Percentiles rank a stretch among this genome's conserved stretches.
Conservation (phyloP, 2,329 filamentous ascomycete species). For the Xylariales sp. region DNA sequence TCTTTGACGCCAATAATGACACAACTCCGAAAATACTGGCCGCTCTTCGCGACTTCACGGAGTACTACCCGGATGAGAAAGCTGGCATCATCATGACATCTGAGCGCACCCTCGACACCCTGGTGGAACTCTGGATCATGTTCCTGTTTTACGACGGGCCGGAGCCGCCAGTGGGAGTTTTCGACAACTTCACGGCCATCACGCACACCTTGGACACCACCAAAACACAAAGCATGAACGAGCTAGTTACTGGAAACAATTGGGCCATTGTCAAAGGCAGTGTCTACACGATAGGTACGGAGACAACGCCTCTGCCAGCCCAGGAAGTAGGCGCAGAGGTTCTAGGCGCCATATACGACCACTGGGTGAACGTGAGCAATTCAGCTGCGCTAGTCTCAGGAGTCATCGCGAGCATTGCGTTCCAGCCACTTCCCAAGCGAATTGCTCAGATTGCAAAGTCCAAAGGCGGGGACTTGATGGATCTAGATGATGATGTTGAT, state of each 20-base stretch:
- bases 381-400: constrained; percentile 20
- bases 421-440: constrained; percentile 34
- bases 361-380: constrained; percentile 28
- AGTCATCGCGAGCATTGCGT: constrained; percentile 29
- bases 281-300: constrained; percentile 33
- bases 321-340: constrained; percentile 22
- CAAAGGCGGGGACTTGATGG: constrained; percentile 34
- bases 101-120: constrained; percentile 36
- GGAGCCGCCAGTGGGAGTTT: constrained; percentile 45
- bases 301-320: constrained; percentile 30
- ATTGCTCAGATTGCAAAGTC: constrained; percentile 27
- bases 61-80: constrained; percentile 54
- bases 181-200: constrained; percentile 51
- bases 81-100: constrained; percentile 56
- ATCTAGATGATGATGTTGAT: constrained; percentile 32
- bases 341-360: constrained; percentile 25
- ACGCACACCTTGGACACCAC: constrained; percentile 37
- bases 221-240: constrained; percentile 42
- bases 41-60: constrained; percentile 50
- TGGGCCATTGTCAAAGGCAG: constrained; percentile 28
- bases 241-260: constrained; percentile 42
- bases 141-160: constrained; percentile 61
- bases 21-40: constrained; percentile 33
- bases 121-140: constrained; percentile 52
- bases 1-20: constrained; percentile 29